Conservation (phyloP, 495 filamentous ascomycete genomes). For the Bryoglossum gracile region DNA sequence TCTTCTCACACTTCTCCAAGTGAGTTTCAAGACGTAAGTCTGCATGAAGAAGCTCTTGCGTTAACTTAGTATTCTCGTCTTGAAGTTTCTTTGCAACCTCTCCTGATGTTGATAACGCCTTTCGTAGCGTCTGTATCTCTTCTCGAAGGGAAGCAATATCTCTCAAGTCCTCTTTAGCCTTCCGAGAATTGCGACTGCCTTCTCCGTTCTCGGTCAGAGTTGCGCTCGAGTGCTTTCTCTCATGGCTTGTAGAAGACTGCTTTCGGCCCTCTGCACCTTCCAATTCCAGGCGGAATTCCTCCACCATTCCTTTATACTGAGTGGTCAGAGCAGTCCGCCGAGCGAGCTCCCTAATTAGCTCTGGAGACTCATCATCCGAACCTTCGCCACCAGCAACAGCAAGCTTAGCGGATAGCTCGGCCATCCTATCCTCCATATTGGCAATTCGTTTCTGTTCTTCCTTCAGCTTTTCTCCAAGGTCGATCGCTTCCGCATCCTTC, state of each 20-base stretch:
- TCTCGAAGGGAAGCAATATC: conserved; percentile 29
- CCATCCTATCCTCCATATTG: conserved; percentile 49
- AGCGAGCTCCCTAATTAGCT: conserved; percentile 47
- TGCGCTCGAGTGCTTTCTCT: background rate
- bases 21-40: conserved; percentile 23
- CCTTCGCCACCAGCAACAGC: conserved; percentile 30
- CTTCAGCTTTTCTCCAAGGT: conserved; percentile 61
- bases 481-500: conserved; percentile 75
- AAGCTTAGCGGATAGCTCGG: conserved; percentile 52
- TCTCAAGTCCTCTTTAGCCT: conserved; percentile 33
- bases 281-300: conserved; percentile 49
- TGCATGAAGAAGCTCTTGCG: conserved; percentile 31
- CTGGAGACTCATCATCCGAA: conserved; percentile 35
- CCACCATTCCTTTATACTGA: conserved; percentile 61
- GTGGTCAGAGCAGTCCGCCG: conserved; percentile 61
- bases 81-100: conserved; percentile 33
- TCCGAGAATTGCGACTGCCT: conserved; percentile 41
- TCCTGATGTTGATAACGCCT: conserved; percentile 39
- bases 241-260: background rate
- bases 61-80: conserved; percentile 40
- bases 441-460: conserved; percentile 24
- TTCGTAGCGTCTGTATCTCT: conserved; percentile 40
- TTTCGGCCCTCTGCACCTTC: conserved; percentile 29
- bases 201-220: conserved; percentile 21
- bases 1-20: conserved; percentile 33